These are phyloP conservation scores for Pestalotiopsis sp. DNA, from an alignment of 2,329 filamentous ascomycete species.

Conservation along the genomic window DNA sequence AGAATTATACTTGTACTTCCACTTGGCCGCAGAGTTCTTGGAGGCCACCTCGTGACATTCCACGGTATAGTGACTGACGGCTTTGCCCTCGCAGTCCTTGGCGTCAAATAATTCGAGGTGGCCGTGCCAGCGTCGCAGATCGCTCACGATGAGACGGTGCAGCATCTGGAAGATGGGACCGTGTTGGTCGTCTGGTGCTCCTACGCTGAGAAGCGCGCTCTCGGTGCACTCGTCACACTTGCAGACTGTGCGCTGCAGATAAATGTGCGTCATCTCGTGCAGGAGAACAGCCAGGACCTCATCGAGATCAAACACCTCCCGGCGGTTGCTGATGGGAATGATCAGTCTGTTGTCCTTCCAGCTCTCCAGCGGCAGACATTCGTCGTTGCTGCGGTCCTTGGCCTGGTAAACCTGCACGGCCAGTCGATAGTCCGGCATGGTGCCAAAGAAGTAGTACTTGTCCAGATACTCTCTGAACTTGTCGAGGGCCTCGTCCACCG, in stretches of 20 bases:
- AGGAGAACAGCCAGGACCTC: slow-evolving; percentile 19
- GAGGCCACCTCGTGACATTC: background rate
- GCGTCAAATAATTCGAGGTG: slow-evolving; percentile 13
- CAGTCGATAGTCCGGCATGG: background rate
- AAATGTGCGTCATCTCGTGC: slow-evolving; percentile 25
- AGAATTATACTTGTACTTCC: background rate
- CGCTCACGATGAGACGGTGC: slow-evolving; percentile 23
- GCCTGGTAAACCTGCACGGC: background rate
- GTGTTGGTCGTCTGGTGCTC: slow-evolving; percentile 18
- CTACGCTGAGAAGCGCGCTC: slow-evolving; percentile 19
- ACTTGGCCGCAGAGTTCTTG: background rate
- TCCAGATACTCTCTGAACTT: slow-evolving; percentile 18
- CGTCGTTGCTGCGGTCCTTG: background rate
- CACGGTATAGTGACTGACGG: slow-evolving; percentile 15
- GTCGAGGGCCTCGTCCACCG: background rate
- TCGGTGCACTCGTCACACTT: slow-evolving; percentile 17
- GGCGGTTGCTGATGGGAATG: background rate
- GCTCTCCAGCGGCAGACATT: background rate
- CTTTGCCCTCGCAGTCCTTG: slow-evolving; percentile 20
- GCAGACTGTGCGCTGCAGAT: slow-evolving; percentile 20
- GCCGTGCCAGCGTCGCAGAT: slow-evolving; percentile 22
- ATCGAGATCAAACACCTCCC: background rate
- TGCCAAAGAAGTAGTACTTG: slow-evolving; percentile 24
- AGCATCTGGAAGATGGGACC: slow-evolving; percentile 25
- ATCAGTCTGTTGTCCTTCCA: background rate